Conservation (phyloP, 78 protist genomes). For the Cavenderia fasciculata region DNA sequence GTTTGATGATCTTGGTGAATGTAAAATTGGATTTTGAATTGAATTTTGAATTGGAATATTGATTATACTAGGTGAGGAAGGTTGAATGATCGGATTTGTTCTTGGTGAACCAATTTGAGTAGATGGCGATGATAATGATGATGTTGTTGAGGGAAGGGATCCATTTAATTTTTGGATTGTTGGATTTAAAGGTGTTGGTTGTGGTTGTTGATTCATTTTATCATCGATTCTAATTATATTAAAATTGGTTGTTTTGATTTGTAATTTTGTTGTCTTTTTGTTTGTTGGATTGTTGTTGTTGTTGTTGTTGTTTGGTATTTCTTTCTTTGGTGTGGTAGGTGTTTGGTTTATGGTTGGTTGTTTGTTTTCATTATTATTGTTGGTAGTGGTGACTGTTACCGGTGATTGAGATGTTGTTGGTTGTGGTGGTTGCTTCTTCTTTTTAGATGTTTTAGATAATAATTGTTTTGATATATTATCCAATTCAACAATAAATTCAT, state of each 20-base stretch:
- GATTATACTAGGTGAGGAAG: too few species aligned
- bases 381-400: not conserved
- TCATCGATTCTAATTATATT: not conserved
- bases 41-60: too few species aligned
- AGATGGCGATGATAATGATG: not conserved
- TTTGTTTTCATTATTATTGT: not conserved
- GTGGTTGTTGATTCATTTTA: not conserved
- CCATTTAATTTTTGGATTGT: too few species aligned
- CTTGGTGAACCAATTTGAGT: not conserved
- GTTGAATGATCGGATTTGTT: too few species aligned
- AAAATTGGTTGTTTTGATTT: constrained; percentile 9
- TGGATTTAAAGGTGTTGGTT: not conserved
- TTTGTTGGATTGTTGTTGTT: not conserved
- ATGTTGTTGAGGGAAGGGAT: too few species aligned
- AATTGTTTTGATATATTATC: constrained; percentile 15
- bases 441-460: not conserved
- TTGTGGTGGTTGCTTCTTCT: not conserved
- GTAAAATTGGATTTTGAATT: too few species aligned
- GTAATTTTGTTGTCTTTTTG: not conserved
- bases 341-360: not conserved
- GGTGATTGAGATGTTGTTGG: not conserved
- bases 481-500: constrained; percentile 7
- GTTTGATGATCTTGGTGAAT: too few species aligned
- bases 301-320: not conserved
- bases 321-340: not conserved